Base-by-base conservation (phyloP, 2,329 filamentous ascomycete species). In the Calonectria pseudoreteaudii region DNA sequence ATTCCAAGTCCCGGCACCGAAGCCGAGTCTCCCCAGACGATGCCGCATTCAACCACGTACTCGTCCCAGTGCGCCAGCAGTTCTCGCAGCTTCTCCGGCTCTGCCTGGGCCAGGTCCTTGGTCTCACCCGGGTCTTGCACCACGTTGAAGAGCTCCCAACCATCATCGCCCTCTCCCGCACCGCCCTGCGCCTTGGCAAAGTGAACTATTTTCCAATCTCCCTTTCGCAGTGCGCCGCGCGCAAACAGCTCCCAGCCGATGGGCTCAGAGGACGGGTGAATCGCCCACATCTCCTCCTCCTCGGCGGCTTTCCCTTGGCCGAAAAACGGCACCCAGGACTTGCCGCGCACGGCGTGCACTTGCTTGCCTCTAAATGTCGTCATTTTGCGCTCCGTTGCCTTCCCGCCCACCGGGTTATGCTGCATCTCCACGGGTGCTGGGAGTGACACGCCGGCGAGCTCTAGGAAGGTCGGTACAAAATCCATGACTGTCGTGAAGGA, bases 271-370 rank as follows among this genome's bases (percentile, higher is more conserved):
- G 60, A 65, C 7, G 60, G 28, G 38, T 65, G 60, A 18, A 65
- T 65, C 4, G 60, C 38, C 60, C 60, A 65, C 60, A 65, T 65
- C 60, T 65, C 60, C 3, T 47, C 11, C 0, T 47, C 34, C 13
- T 65, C 60, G 38, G 41, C 60, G 8, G 28, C 28, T 2, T 65
- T 47, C 5, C 60, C 60, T 28, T 31, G 38, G 2, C 60, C 60
- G 26, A 47, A 65, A 31, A 65, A 65, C 4, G 38, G 60, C 8
- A 47, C 75, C 75, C 75, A 78, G 28, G 74, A 76, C 65, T 71
- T 76, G 8, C 88, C 89, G n/a, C 89, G 87, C 85, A 90, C 87
- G 4, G 83, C 79, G 4, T 90, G 88, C 18, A 91, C 81, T 66
- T 87, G 83, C 3, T 88, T 86, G 7, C 86, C 87, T 38, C 82